Evolutionary conservation across 139 green algal genomes (phyloP), one percentile per base, ranked within the genome.

Genomic region (Closterium sp.): DNA sequence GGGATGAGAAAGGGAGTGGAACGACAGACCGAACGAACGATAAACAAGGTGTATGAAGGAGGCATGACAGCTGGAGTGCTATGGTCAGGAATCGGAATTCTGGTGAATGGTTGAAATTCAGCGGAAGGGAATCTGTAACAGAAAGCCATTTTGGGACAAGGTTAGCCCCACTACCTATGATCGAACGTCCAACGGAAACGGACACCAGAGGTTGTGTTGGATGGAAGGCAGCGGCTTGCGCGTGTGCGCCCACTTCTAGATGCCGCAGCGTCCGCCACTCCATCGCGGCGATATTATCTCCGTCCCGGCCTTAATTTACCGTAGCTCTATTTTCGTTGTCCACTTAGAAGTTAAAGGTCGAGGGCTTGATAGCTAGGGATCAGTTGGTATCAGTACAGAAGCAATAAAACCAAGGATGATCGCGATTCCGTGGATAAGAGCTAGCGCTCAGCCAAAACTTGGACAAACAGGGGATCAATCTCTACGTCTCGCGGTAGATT

Each of bases 241-340:
- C 89, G 30, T 94, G 91, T 22, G n/a, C 62, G 91, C 29, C 31
- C 27, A 94, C n/a, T 24, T 90, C 89, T 4, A 94, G 29, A 32
- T 93, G 91, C 89, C 79, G 89, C 21, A 31, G 70, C 21, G 91
- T 88, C 21, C 94, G 70, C 91, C 91, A 94, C 70, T 94, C 91
- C 91, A 94, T 94, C 73, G 62, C 62, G 62, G 2, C 62, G 62
- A 13, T 79, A 79, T 24, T 79, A 13, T 24, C 62, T 79, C 62
- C 27, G 17, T 79, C 17, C 17, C 62, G 2, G 17, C 62, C 62
- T 79, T 79, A 79, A 79, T 79, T 79, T 79, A 79, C 62, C 19
- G 62, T 79, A 79, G 19, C 17, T 5, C 62, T 79, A 79, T 13
- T 79, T 79, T 24, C 62, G 62, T 79, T 79, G 62, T 24, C 62